phyloP scores from a whole-genome alignment of 306 rosid species.

The Crataegus laevigata region DNA sequence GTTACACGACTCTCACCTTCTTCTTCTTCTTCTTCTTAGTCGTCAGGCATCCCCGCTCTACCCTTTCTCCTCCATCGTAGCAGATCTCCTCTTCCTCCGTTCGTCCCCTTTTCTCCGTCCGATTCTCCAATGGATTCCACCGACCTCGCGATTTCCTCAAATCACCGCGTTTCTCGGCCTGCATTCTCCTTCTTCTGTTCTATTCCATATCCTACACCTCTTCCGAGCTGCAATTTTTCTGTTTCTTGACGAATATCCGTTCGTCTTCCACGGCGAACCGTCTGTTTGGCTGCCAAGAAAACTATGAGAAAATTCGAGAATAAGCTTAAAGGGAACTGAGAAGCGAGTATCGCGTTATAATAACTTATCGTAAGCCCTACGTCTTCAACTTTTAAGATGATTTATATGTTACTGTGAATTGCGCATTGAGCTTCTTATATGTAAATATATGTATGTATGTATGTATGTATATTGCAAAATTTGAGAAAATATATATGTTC shows the following conservation, averaged over 20 bases:
- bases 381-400: not conserved
- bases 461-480: not conserved
- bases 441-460: not conserved
- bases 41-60: not conserved
- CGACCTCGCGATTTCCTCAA: not conserved
- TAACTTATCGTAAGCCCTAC: slow-evolving; percentile 8
- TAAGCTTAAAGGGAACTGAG: not conserved
- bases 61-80: not conserved
- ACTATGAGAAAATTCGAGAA: slow-evolving; percentile 5
- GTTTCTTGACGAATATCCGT: not conserved
- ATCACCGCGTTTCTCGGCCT: not conserved
- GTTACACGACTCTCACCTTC: not conserved
- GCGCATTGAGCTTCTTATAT: not conserved
- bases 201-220: not conserved
- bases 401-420: not conserved
- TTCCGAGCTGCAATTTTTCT: not conserved
- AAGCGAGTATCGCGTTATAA: slow-evolving; percentile 9
- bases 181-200: slow-evolving; percentile 9
- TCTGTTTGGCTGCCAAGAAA: slow-evolving; percentile 29
- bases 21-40: not conserved
- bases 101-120: not conserved
- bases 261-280: not conserved
- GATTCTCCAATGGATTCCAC: not conserved
- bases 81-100: slow-evolving; percentile 13
- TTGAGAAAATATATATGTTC: not conserved